Evolutionary conservation across 106 monocot species (phyloP), one percentile per base, ranked within the genome.

Genomic region (Dioscorea dumetorum): DNA sequence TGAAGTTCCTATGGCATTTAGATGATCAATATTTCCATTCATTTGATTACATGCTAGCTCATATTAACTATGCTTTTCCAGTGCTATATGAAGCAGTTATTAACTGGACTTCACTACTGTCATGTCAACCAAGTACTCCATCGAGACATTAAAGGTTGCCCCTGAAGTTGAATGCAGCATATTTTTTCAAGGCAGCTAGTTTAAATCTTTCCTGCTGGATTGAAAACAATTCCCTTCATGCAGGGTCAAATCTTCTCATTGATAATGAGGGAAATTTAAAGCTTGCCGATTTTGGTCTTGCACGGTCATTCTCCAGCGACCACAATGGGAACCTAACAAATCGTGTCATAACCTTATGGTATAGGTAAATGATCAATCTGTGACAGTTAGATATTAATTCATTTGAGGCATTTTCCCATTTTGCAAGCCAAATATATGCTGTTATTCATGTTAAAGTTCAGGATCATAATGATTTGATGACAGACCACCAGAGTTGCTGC

Each of bases 241-340:
- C 77, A 99, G 99, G 99, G 19, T 93, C 90, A 33, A 99, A 99
- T 76, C 87, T 99, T 57, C 67, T 99, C 48, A 93, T 99, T 76
- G 90, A 99, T 57, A 99, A 99, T 59, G 90, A 99, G 63, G 99
- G 99, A 28, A 93, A 93, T 75, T 75, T 99, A 66, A 99, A 99
- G 72, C 99, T 99, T 78, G 99, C 99, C 49, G 99, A 99, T 81
- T 99, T 99, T 81, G 99, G 99, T 10, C 90, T 99, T 70, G 99
- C 99, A 32, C 85, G 99, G 49, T 90, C 87, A 48, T 93, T 93
- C 73, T 84, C 93, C 17, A 92, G 87, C 66, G 88, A 90, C 57
- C 92, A 92, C 18, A 93, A 87, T 81, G 93, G 84, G 57, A 87
- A 99, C 68, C 74, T 99, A 8, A 99, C 92, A 24, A 99, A 99